These are phyloP conservation scores for Epichloe gansuensis DNA, from an alignment of 2,329 filamentous ascomycete species.

Conservation along the genomic window DNA sequence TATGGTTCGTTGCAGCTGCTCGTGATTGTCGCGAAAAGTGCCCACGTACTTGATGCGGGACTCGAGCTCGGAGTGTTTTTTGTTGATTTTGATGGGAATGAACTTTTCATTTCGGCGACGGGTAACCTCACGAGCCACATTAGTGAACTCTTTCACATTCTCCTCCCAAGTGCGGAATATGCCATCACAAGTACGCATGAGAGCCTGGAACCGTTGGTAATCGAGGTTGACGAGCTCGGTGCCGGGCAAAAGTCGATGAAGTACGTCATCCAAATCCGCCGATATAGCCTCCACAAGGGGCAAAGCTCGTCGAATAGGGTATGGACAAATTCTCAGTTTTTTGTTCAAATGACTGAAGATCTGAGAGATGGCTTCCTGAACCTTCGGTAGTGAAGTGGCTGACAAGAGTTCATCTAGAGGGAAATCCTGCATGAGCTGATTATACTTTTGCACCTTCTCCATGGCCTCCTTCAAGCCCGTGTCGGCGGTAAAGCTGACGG, in stretches of 20 bases:
- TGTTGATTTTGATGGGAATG: constrained; percentile 91
- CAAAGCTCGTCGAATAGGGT: constrained; percentile 82
- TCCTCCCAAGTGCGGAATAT: constrained; percentile 95
- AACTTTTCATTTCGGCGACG: constrained; percentile 93
- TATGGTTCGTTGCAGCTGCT: constrained; percentile 93
- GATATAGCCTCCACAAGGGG: constrained; percentile 97
- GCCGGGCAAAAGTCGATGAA: constrained; percentile 78
- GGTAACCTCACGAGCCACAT: constrained; percentile 90
- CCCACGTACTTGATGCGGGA: constrained; percentile 85
- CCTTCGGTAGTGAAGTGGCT: constrained; percentile 76
- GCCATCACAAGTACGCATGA: constrained; percentile 72
- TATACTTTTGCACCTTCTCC: constrained; percentile 96
- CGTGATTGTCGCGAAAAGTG: constrained; percentile 92
- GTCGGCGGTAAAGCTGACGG: constrained; percentile 91
- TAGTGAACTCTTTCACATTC: constrained; percentile 93
- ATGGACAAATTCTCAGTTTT: constrained; percentile 91
- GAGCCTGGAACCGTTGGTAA: constrained; percentile 74
- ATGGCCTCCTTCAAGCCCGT: constrained; percentile 93
- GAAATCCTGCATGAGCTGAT: constrained; percentile 96
- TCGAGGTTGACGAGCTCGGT: constrained; percentile 83
- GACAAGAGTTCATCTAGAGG: constrained; percentile 90
- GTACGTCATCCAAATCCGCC: constrained; percentile 73
- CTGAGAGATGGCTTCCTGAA: constrained; percentile 75
- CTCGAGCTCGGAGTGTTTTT: constrained; percentile 79
- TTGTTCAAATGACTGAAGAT: constrained; percentile 96